Percentiles rank a stretch among this genome's conserved stretches.
Conservation (phyloP, 75 land plant species). For the Picea glauca region DNA sequence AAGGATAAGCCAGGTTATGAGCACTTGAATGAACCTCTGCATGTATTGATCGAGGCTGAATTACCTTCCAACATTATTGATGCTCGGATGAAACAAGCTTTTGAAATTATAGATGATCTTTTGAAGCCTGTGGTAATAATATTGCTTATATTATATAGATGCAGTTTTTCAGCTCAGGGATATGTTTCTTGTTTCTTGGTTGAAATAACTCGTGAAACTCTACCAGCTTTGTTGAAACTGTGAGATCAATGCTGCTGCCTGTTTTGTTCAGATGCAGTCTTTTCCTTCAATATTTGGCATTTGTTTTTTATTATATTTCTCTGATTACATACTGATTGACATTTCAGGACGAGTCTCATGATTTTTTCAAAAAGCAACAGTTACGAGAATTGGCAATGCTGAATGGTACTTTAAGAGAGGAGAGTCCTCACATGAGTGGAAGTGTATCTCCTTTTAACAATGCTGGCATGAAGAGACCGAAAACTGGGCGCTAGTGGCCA, state of each 20-base stretch:
- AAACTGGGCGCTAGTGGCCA: conserved; percentile 62
- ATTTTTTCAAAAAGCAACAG: conserved; percentile 86
- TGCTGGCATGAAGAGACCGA: conserved; percentile 83
- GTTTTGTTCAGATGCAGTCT: background rate
- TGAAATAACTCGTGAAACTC: conserved; percentile 52
- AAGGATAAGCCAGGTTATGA: conserved; percentile 95
- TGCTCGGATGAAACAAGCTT: conserved; percentile 59
- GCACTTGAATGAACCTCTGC: conserved; percentile 87
- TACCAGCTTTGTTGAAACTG: conserved; percentile 57
- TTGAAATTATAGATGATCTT: conserved; percentile 66
- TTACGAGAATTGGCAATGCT: conserved; percentile 86
- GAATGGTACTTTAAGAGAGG: conserved; percentile 90
- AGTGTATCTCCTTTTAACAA: conserved; percentile 78
- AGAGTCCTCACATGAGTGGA: conserved; percentile 69
- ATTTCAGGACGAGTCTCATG: conserved; percentile 83
- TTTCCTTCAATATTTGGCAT: background rate
- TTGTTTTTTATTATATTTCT: conserved; percentile 9
- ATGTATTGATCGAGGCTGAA: conserved; percentile 87
- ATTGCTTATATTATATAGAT: background rate
- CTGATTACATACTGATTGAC: background rate
- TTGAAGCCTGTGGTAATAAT: conserved; percentile 74
- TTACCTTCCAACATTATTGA: conserved; percentile 81
- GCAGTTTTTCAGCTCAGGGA: conserved; percentile 10
- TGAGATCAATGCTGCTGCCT: conserved; percentile 32
- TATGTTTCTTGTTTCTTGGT: conserved; percentile 41